Evolutionary conservation across 2,329 filamentous ascomycete species (phyloP).

Genomic region (Calonectria pteridis): DNA sequence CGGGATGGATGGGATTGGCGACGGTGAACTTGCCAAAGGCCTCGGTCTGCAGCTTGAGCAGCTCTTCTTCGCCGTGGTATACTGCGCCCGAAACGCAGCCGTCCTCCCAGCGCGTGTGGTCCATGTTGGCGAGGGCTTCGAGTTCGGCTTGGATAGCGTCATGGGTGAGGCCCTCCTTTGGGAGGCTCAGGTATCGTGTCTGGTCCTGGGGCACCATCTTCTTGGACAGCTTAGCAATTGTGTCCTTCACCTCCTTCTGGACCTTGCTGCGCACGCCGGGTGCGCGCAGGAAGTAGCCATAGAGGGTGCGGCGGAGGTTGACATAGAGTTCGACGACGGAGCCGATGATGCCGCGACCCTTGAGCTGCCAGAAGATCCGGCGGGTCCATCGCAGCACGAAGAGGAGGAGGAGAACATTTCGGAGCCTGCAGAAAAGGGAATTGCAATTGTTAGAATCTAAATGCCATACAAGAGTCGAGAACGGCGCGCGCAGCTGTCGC

Average conservation of each 20-base stretch:
- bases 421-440: slow-evolving; percentile 66
- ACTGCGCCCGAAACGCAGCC: slow-evolving; percentile 94
- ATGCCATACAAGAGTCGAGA: too few species aligned
- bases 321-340: slow-evolving; percentile 81
- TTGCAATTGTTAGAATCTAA: slow-evolving; percentile 4
- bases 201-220: slow-evolving; percentile 85
- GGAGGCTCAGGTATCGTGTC: slow-evolving; percentile 80
- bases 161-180: slow-evolving; percentile 84
- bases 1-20: slow-evolving; percentile 95
- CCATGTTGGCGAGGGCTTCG: slow-evolving; percentile 82
- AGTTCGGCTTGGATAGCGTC: slow-evolving; percentile 87
- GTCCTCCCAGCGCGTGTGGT: slow-evolving; percentile 97
- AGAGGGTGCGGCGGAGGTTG: slow-evolving; percentile 78
- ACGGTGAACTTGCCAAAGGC: slow-evolving; percentile 96
- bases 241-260: slow-evolving; percentile 84
- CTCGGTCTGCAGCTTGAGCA: slow-evolving; percentile 88
- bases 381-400: slow-evolving; percentile 89
- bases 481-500: neutral
- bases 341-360: slow-evolving; percentile 88
- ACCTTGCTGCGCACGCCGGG: slow-evolving; percentile 91
- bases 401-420: slow-evolving; percentile 89
- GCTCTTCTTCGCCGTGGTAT: slow-evolving; percentile 89
- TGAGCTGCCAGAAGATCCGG: slow-evolving; percentile 84
- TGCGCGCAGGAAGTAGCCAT: slow-evolving; percentile 86
- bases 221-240: slow-evolving; percentile 82